Evolutionary conservation across 2,329 filamentous ascomycete species (phyloP).

Genomic region (Sphaerulina vaccinii): DNA sequence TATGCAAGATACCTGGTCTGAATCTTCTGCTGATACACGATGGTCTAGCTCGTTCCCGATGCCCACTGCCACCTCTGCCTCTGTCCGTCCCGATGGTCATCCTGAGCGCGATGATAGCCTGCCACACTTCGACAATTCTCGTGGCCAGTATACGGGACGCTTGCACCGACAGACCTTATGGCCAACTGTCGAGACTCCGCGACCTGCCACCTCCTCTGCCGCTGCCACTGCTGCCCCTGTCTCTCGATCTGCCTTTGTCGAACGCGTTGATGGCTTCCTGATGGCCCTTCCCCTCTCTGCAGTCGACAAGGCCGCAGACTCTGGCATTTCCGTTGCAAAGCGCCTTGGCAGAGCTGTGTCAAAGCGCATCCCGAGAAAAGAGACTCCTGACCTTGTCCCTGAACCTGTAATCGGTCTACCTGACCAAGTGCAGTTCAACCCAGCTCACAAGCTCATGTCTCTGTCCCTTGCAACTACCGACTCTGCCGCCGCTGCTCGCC

Average conservation of each 20-base stretch:
- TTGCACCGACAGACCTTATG: background rate
- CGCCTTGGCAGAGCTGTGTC: background rate
- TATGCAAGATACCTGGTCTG: background rate
- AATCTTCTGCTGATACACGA: background rate
- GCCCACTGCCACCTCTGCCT: background rate
- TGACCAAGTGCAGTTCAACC: background rate
- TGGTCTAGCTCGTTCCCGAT: background rate
- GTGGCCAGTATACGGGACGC: background rate
- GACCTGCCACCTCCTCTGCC: background rate
- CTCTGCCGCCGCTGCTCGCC: background rate
- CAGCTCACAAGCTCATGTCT: background rate
- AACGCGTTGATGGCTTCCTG: background rate
- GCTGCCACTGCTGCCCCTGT: background rate
- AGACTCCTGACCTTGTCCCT: background rate
- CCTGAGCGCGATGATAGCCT: constrained; percentile 2
- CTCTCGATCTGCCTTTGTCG: background rate
- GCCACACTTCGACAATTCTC: background rate
- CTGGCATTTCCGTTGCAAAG: background rate
- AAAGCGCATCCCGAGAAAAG: background rate
- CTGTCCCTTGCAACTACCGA: background rate
- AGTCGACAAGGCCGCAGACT: background rate
- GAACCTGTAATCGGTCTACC: background rate
- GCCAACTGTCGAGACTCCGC: too few relatives aligned
- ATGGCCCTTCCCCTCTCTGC: background rate
- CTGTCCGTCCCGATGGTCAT: background rate